phyloP scores from a whole-genome alignment of 2,329 filamentous ascomycete species.

The Furcasterigmium furcatum region DNA sequence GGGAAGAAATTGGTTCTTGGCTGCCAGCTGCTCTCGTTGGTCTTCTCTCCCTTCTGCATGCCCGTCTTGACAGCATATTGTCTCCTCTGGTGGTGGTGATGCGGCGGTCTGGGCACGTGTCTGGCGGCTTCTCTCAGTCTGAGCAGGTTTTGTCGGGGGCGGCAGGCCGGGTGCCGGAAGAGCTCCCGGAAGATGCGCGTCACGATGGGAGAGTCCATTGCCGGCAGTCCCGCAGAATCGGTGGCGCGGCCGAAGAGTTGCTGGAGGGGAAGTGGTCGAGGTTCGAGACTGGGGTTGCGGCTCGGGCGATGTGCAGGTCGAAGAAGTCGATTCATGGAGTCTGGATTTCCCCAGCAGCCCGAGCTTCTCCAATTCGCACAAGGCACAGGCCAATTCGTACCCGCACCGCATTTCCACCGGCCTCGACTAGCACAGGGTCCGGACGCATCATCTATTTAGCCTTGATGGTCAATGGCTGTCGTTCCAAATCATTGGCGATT shows the following conservation, averaged over 20 bases:
- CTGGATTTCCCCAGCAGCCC: background rate
- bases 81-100: slow-evolving; percentile 22
- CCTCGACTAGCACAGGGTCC: background rate
- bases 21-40: slow-evolving; percentile 76
- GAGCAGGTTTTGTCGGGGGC: slow-evolving; percentile 38
- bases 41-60: slow-evolving; percentile 21
- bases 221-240: background rate
- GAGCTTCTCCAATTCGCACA: background rate
- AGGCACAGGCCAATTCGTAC: background rate
- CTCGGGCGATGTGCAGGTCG: slow-evolving; percentile 9
- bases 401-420: background rate
- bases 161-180: slow-evolving; percentile 70
- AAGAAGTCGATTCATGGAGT: background rate
- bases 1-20: slow-evolving; percentile 75
- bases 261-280: slow-evolving; percentile 1
- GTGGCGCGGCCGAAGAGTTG: background rate
- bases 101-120: slow-evolving; percentile 7
- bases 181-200: slow-evolving; percentile 81
- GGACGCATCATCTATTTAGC: no score
- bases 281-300: background rate
- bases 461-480: no score
- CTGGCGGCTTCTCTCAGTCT: slow-evolving; percentile 21
- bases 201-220: slow-evolving; percentile 80
- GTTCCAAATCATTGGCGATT: no score
- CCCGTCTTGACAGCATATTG: slow-evolving; percentile 15